Base-by-base conservation (phyloP, 192 early-diverging fungal genomes). In the Cetraspora pellucida region DNA sequence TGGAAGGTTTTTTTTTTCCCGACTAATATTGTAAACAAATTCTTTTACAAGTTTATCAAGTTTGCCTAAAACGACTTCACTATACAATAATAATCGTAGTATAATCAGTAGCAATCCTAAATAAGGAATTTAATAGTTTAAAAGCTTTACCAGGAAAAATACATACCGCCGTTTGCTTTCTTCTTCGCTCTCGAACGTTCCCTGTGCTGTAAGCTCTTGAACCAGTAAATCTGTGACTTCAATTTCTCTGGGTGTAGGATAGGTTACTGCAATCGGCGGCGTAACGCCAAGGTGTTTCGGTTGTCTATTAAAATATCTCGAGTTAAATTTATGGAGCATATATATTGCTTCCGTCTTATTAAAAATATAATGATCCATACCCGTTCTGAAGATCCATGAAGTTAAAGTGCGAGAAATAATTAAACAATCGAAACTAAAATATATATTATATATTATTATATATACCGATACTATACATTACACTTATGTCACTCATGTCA, bases 41-140 rank as follows among this genome's bases (percentile, higher is more conserved):
- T 97, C 92, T 80, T 97, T 95, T 71, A 96, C 93, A 68, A 99
- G 83, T 66, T 85, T 85, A 80, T 95, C 89, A 44, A 99, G 87
- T 74, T 96, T 93, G 11, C 92, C 93, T 47, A 99, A 88, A 1
- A 99, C 96, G 37, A 93, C 78, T 79, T 94, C 93, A 77, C 93
- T 93, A 84, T 57, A 23, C 3, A 37, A 37, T 37, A 37, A 5
- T 37, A 37, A 3, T 37, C 31, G 31, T 37, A 5, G 31, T 37
- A 37, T 37, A 37, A 3, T 37, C 31, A 37, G 31, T 5, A 3
- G 31, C 31, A 37, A 5, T 5, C 31, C 31, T 37, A 37, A 37
- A 37, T 37, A 21, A 72, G 47, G 25, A 60, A 60, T 19, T 13
- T 7, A n/a, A 21, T 11, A 44, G n/a, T 5, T 52, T 8, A 4